Percentiles rank a stretch among this genome's conserved stretches.
phyloP scores from a whole-genome alignment of 2,329 filamentous ascomycete genomes.

The Alternaria sp. region DNA sequence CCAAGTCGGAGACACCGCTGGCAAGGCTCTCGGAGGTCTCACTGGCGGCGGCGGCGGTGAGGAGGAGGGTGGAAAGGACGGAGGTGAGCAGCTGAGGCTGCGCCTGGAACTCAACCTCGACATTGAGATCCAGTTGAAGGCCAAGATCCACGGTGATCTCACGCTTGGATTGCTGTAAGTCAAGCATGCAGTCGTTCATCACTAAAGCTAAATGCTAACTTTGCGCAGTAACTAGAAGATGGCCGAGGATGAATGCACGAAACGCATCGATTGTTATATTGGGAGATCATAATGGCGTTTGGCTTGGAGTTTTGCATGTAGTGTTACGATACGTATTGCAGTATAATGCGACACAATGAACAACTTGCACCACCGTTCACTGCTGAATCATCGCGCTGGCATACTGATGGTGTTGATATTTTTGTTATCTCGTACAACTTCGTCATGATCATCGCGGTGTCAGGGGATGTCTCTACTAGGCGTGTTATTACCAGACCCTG shows the following conservation, averaged over 20 bases:
- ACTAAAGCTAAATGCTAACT: conserved; percentile 20
- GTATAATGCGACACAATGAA: conserved; percentile 25
- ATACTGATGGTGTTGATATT: neutral
- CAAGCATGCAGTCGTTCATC: neutral
- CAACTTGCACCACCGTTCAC: neutral
- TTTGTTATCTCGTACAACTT: neutral
- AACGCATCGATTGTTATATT: conserved; percentile 9
- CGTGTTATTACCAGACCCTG: neutral
- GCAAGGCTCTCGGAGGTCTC: conserved; percentile 56
- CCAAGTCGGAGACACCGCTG: conserved; percentile 50
- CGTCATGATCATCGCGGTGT: neutral
- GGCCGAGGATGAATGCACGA: conserved; percentile 24
- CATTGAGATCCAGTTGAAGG: conserved; percentile 68
- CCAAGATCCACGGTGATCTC: conserved; percentile 69
- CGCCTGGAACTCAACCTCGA: conserved; percentile 66
- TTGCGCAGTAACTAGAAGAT: conserved; percentile 36
- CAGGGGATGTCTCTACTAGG: neutral
- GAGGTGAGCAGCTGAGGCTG: conserved; percentile 61
- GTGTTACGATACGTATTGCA: conserved; percentile 31
- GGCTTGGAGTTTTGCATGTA: conserved; percentile 21
- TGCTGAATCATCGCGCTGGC: neutral
- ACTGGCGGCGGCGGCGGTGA: conserved; percentile 53
- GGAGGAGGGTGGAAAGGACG: conserved; percentile 34
- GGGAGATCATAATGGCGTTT: conserved; percentile 33
- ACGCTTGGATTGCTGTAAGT: conserved; percentile 63